These are phyloP conservation scores for Pinus tabuliformis DNA, from an alignment of 75 land plant genomes.

Conservation along the genomic window DNA sequence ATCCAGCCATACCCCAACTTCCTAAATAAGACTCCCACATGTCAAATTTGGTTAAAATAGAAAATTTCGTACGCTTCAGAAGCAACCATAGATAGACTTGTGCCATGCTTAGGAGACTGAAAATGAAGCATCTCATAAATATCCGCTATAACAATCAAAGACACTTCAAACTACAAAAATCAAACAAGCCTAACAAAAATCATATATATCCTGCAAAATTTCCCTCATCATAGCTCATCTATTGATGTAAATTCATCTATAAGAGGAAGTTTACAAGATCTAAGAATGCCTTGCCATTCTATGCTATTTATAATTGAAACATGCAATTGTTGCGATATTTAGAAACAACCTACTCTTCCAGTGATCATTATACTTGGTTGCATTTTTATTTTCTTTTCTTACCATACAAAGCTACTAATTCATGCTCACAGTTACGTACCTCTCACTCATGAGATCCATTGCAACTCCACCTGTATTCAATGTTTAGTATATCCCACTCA, in stretches of 20 bases:
- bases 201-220: background rate
- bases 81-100: background rate
- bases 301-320: background rate
- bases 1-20: conserved; percentile 88
- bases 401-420: too few relatives aligned
- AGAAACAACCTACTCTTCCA: too few relatives aligned
- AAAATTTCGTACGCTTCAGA: background rate
- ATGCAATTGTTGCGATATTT: too few relatives aligned
- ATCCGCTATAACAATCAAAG: background rate
- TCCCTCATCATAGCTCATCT: background rate
- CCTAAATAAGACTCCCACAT: conserved; percentile 52
- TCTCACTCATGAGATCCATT: too few relatives aligned
- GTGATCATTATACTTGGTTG: too few relatives aligned
- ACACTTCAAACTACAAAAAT: background rate
- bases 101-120: background rate
- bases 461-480: too few relatives aligned
- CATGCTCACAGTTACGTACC: too few relatives aligned
- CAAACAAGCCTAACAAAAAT: background rate
- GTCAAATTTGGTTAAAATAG: background rate
- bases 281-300: background rate
- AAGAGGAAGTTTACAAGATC: background rate
- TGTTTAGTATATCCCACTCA: too few relatives aligned
- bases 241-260: background rate
- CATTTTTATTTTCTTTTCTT: too few relatives aligned
- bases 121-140: background rate